Conservation (phyloP, 2,329 filamentous ascomycete species). For the Cordyceps pruinosa region DNA sequence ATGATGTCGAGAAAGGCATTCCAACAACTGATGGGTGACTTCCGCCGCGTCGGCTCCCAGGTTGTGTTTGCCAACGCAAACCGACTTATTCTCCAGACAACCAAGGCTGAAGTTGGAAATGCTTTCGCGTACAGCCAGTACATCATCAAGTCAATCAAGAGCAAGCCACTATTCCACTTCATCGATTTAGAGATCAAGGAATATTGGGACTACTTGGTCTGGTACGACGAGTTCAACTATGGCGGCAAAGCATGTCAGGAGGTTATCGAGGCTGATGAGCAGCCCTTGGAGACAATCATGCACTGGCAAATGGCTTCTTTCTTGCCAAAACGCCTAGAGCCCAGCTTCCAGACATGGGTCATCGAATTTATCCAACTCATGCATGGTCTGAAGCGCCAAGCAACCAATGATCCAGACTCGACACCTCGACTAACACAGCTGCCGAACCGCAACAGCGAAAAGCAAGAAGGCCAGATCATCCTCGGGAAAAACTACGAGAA, state of each 20-base stretch:
- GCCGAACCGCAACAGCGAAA: slow-evolving; percentile 49
- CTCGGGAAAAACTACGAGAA: slow-evolving; percentile 81
- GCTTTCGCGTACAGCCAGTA: slow-evolving; percentile 96
- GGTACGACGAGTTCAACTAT: slow-evolving; percentile 99
- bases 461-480: slow-evolving; percentile 56
- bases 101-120: slow-evolving; percentile 92
- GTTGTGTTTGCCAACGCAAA: slow-evolving; percentile 93
- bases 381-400: slow-evolving; percentile 74
- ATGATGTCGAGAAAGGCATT: slow-evolving; percentile 98
- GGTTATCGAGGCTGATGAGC: slow-evolving; percentile 64
- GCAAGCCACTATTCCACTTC: slow-evolving; percentile 93
- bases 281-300: slow-evolving; percentile 87
- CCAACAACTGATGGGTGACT: slow-evolving; percentile 94
- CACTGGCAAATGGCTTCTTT: slow-evolving; percentile 96
- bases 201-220: slow-evolving; percentile 98
- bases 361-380: slow-evolving; percentile 93
- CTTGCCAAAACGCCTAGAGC: slow-evolving; percentile 71
- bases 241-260: slow-evolving; percentile 86
- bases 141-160: slow-evolving; percentile 94
- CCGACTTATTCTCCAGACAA: slow-evolving; percentile 85
- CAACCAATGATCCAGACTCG: slow-evolving; percentile 40
- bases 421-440: slow-evolving; percentile 54
- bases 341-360: slow-evolving; percentile 85
- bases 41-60: slow-evolving; percentile 88
- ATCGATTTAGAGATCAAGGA: slow-evolving; percentile 96